Evolutionary conservation across 768 basidiomycete species (phyloP), one percentile per base, ranked within the genome.

Genomic region (Cystofilobasidium macerans): DNA sequence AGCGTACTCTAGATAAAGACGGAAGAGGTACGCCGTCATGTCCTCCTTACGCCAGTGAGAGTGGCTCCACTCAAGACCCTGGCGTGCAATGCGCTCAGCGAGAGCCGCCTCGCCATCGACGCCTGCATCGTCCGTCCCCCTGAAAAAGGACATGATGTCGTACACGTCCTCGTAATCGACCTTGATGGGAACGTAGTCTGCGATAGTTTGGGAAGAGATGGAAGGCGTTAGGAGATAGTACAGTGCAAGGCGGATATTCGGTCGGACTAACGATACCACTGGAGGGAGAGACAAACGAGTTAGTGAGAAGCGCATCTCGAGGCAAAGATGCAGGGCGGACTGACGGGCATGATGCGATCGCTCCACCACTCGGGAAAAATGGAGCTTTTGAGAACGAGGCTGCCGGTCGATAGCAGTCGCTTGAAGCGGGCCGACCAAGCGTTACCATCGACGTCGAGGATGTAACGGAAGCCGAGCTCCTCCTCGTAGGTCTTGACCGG

Each of bases 81-180:
- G 78, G 2, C 73, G 62, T 0, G 84, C 86, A 42, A 87, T 86
- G 62, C 78, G 80, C 51, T 72, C 72, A 0, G 81, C 86, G 51
- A 86, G 71, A 0, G 77, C 80, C 60, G 88, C 85, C 69, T 87
- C 85, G 0, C 78, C 82, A 24, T 63, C 60, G 11, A 70, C 64
- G 14, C 80, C 80, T 40, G 80, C 48, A 72, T 71, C 1, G 72
- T 70, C 14, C 74, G 45, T 47, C 45, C 61, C 40, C 26, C 43
- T 38, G 48, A 66, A 66, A 78, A 90, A 90, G 0, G 83, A 75
- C 53, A 87, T 78, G 4, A 83, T 78, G 69, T 89, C 88, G 72
- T 86, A 81, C 4, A 89, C 74, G 73, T 88, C 86, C 0, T 81
- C 79, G 14, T 85, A 80, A 69, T 86, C 84, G 0, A 85, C 67